Evolutionary conservation across 495 filamentous ascomycete genomes (phyloP).

Genomic region (Lasiosphaeria hispida): DNA sequence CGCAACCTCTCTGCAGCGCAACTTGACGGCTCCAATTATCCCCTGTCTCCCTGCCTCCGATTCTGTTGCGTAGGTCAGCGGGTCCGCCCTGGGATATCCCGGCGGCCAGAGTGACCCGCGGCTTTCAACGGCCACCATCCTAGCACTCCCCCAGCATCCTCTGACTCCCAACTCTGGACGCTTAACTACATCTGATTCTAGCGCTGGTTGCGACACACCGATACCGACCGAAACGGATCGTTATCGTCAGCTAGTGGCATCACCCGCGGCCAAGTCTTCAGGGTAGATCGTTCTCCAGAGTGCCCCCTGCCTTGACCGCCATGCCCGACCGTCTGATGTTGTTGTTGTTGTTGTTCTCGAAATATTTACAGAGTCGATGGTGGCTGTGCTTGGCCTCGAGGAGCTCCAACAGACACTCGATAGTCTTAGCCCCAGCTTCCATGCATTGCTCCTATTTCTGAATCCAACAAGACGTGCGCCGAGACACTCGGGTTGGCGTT

Average conservation of each 20-base stretch:
- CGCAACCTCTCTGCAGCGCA: no score
- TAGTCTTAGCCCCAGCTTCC: no score
- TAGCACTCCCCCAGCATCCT: background rate
- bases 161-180: background rate
- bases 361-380: no score
- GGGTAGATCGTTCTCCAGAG: no score
- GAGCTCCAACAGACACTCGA: background rate
- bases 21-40: no score
- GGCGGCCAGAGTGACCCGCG: background rate
- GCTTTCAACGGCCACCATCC: background rate
- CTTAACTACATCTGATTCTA: background rate
- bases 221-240: slow-evolving; percentile 6
- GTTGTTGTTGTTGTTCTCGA: background rate
- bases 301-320: no score
- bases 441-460: slow-evolving; percentile 1
- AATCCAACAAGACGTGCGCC: slow-evolving; percentile 1
- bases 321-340: no score
- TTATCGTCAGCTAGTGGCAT: background rate
- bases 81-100: background rate
- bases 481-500: slow-evolving; percentile 14
- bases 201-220: background rate
- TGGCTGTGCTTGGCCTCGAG: no score
- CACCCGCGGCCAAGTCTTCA: background rate
- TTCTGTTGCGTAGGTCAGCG: background rate
- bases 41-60: no score